Evolutionary conservation across 2,329 filamentous ascomycete species (phyloP).

Genomic region (Thermoascus crustaceus): DNA sequence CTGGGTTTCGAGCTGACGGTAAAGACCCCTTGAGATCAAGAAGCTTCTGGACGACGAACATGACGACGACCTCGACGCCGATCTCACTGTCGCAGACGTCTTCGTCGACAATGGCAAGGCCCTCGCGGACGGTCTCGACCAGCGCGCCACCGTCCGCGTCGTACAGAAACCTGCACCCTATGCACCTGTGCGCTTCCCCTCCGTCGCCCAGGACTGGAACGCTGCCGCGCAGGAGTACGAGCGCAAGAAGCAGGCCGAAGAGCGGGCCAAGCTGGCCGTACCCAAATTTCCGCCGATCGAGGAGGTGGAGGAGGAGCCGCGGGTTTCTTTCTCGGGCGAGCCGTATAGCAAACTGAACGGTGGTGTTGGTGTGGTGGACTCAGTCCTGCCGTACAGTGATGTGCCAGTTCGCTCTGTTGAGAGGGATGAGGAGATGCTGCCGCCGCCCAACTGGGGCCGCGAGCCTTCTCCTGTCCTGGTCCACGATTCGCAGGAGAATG

Average conservation of each 20-base stretch:
- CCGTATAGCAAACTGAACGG: background rate
- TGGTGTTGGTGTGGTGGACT: background rate
- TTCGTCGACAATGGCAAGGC: conserved; percentile 31
- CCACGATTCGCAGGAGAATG: conserved; percentile 2
- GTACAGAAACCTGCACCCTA: conserved; percentile 22
- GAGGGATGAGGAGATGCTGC: conserved; percentile 10
- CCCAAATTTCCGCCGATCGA: conserved; percentile 13
- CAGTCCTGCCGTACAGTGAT: too few species aligned
- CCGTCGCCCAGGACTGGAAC: conserved; percentile 30
- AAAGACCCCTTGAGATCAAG: conserved; percentile 29
- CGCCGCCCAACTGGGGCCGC: conserved; percentile 10
- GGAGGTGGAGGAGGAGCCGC: conserved; percentile 11
- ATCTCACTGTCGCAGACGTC: conserved; percentile 30
- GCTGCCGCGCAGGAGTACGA: conserved; percentile 16
- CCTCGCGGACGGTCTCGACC: conserved; percentile 25
- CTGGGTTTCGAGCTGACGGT: too few species aligned
- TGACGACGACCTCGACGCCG: conserved; percentile 24
- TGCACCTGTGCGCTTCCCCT: conserved; percentile 22
- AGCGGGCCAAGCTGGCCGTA: conserved; percentile 5
- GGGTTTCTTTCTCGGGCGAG: background rate
- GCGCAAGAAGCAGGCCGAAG: conserved; percentile 9
- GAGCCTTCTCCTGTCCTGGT: conserved; percentile 3
- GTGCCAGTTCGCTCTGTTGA: conserved; percentile 22
- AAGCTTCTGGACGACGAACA: conserved; percentile 30
- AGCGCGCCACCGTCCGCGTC: conserved; percentile 26